These are phyloP conservation scores for Saccharum hybrid DNA, from an alignment of 202 grass and related monocot species.

Conservation along the genomic window DNA sequence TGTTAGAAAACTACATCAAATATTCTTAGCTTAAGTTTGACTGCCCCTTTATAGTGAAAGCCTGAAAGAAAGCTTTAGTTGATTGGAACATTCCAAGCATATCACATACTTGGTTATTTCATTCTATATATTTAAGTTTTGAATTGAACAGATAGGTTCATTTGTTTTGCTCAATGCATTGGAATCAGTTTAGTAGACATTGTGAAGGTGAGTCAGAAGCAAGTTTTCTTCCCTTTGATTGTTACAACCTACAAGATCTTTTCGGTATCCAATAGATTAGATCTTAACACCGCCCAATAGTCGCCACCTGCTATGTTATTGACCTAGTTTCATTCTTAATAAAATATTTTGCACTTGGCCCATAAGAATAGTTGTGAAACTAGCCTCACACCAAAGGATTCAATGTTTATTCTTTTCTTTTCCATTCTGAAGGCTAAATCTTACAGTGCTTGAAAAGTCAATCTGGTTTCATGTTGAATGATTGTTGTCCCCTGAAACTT, in stretches of 20 bases:
- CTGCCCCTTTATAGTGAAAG: constrained; percentile 4
- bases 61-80: neutral
- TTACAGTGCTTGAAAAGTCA: neutral
- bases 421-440: neutral
- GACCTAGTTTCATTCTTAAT: neutral
- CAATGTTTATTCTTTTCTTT: neutral
- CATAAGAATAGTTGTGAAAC: neutral
- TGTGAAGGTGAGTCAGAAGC: constrained; percentile 7
- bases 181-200: constrained; percentile 20
- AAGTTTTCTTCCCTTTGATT: neutral
- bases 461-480: neutral
- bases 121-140: neutral
- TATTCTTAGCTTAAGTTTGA: constrained; percentile 6
- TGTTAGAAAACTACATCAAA: neutral
- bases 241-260: neutral
- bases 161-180: constrained; percentile 29
- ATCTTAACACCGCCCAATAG: neutral
- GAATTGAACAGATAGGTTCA: neutral
- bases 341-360: neutral
- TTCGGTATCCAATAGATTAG: neutral
- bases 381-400: constrained; percentile 35
- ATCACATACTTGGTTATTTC: neutral
- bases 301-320: neutral
- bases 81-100: neutral
- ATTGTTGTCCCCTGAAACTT: neutral